Evolutionary conservation across 163 green algal species (phyloP), one percentile per base, ranked within the genome.

Genomic region (Scenedesmus sp.): DNA sequence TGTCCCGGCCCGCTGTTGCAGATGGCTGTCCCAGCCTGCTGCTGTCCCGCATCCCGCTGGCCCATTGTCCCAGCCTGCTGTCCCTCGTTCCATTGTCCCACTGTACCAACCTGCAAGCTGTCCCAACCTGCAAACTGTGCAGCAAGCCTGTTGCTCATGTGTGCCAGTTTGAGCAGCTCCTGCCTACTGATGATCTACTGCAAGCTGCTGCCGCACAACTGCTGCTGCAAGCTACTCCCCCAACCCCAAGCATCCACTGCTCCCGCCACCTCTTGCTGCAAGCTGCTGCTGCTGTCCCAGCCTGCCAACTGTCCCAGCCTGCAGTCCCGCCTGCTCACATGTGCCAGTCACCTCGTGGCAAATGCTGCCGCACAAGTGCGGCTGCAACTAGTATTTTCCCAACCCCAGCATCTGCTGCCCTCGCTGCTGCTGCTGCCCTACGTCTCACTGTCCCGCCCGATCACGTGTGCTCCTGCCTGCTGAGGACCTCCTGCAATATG

Each of bases 141-240:
- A 59, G 20, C 77, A 84, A 84, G 77, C 77, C 18, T 4, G 10
- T 82, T 15, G 18, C 73, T 55, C 9, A 23, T 34, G 64, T 84
- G 54, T 74, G 95, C 96, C 84, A 99, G 93, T 67, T 89, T 88
- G 77, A 98, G 82, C 86, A 99, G 94, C 96, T 99, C 98, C 15
- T 89, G 34, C 67, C 96, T 95, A 89, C 92, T 96, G 89, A 99
- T 97, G 82, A 99, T 97, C 70, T 99, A 98, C 88, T 99, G 94
- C 67, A 46, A 46, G 34, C 34, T 46, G 34, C 34, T 46, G 34
- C 34, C 0, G 34, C 34, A 46, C 34, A 46, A 46, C 34, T 46
- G 34, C 34, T 46, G 34, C 34, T 46, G 34, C 34, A 46, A 46
- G 34, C 34, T 46, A 46, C 34, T 46, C 34, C 34, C 34, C 34